Percentiles rank a stretch among this genome's conserved stretches.
Conservation (phyloP, 306 rosid genomes). For the Benincasa hispida region DNA sequence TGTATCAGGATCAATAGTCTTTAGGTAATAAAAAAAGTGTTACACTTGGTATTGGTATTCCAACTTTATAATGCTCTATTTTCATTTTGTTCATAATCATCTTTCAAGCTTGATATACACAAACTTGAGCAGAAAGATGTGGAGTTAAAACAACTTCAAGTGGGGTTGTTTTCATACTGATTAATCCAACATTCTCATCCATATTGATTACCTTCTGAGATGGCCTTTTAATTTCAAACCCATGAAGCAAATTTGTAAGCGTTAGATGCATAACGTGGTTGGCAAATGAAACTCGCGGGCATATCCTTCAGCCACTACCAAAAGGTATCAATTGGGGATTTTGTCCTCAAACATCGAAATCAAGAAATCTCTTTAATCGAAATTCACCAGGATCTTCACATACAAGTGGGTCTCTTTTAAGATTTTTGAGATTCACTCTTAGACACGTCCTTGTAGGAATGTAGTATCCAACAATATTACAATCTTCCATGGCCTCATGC, state of each 20-base stretch:
- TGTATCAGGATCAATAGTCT: too few relatives aligned
- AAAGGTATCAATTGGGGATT: neutral
- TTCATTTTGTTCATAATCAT: too few relatives aligned
- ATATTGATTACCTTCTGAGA: neutral
- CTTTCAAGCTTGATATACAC: too few relatives aligned
- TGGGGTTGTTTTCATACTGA: neutral
- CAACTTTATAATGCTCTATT: too few relatives aligned
- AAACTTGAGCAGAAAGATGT: neutral
- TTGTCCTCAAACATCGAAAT: neutral
- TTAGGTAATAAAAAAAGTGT: too few relatives aligned
- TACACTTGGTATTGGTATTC: too few relatives aligned
- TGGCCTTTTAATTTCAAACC: neutral
- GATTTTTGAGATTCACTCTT: conserved; percentile 38
- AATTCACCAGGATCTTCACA: conserved; percentile 35
- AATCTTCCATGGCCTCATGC: conserved; percentile 43
- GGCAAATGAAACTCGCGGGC: neutral
- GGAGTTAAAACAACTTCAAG: neutral
- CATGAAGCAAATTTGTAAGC: neutral
- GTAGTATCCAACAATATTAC: conserved; percentile 30
- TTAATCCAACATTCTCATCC: neutral
- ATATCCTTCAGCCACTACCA: neutral
- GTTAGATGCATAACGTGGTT: neutral
- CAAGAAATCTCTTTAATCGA: conserved; percentile 35
- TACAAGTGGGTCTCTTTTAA: conserved; percentile 44
- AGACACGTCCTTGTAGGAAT: conserved; percentile 38